A percentile compares a stretch with the other conserved stretches of the same genome.
These are phyloP conservation scores for Globisporangium uncinulatum DNA, from an alignment of 352 stramenopile genomes.

Conservation along the genomic window DNA sequence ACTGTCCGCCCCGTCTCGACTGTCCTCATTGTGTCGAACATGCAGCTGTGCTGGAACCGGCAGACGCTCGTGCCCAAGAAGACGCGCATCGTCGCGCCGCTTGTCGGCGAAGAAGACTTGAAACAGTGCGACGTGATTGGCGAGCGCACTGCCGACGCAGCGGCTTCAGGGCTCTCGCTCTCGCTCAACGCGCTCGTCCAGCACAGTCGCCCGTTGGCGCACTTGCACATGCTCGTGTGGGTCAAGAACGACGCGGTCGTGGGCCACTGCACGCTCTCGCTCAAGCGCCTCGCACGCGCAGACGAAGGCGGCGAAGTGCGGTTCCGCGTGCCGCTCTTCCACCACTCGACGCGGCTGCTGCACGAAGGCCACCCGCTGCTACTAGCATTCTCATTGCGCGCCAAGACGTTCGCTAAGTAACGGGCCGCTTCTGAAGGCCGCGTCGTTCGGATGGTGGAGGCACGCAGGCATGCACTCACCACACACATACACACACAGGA, in stretches of 20 bases:
- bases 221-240: conserved; percentile 84
- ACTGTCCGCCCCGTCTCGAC: conserved; percentile 58
- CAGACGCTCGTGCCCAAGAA: conserved; percentile 76
- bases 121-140: conserved; percentile 80
- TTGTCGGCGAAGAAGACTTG: conserved; percentile 70
- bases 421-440: background rate
- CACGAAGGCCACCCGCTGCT: conserved; percentile 64
- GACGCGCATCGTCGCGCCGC: conserved; percentile 62
- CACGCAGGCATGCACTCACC: background rate
- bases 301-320: conserved; percentile 64
- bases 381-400: conserved; percentile 72
- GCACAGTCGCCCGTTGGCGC: conserved; percentile 58
- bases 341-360: conserved; percentile 75
- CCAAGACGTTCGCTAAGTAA: conserved; percentile 80
- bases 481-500: too few relatives aligned
- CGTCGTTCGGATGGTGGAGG: background rate
- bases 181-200: conserved; percentile 74
- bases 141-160: conserved; percentile 48
- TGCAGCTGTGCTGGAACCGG: conserved; percentile 66
- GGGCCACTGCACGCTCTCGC: conserved; percentile 74
- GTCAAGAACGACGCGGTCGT: conserved; percentile 75
- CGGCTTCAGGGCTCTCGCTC: conserved; percentile 53
- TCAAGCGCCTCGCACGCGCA: conserved; percentile 71
- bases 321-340: conserved; percentile 72
- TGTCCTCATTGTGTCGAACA: conserved; percentile 68